Conservation (phyloP, 306 rosid species). For the Glycine latifolia region DNA sequence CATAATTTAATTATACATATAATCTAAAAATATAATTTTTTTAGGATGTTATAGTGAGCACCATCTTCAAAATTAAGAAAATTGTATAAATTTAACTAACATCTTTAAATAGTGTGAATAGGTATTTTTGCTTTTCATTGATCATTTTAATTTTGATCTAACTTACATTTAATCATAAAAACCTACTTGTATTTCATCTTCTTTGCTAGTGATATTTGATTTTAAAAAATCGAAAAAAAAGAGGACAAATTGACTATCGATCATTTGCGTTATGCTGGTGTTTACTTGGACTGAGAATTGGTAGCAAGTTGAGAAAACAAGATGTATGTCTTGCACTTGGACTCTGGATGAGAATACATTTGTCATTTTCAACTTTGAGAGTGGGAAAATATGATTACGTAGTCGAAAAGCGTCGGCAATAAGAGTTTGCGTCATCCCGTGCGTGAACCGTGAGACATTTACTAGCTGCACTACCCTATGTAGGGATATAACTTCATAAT, state of each 20-base stretch:
- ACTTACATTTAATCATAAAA: neutral
- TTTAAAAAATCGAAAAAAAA: neutral
- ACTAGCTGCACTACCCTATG: no score
- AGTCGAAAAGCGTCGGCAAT: neutral
- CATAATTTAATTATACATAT: no score
- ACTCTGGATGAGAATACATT: neutral
- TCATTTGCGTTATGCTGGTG: neutral
- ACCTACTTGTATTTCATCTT: neutral
- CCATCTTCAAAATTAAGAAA: no score
- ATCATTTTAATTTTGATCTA: neutral
- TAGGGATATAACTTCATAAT: no score
- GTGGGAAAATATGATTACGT: constrained; percentile 22
- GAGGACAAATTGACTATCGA: neutral
- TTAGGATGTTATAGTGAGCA: no score
- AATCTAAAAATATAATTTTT: no score
- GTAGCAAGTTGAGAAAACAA: neutral
- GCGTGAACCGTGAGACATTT: no score
- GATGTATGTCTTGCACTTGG: constrained; percentile 14
- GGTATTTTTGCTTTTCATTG: neutral
- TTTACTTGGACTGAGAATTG: neutral
- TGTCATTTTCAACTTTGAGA: neutral
- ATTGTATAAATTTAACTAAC: no score
- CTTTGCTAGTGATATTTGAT: neutral
- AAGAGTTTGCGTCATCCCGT: neutral
- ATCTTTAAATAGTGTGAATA: no score